Base-by-base conservation (phyloP, 805 yeast genomes). In the Cyberlindnera saturnus region DNA sequence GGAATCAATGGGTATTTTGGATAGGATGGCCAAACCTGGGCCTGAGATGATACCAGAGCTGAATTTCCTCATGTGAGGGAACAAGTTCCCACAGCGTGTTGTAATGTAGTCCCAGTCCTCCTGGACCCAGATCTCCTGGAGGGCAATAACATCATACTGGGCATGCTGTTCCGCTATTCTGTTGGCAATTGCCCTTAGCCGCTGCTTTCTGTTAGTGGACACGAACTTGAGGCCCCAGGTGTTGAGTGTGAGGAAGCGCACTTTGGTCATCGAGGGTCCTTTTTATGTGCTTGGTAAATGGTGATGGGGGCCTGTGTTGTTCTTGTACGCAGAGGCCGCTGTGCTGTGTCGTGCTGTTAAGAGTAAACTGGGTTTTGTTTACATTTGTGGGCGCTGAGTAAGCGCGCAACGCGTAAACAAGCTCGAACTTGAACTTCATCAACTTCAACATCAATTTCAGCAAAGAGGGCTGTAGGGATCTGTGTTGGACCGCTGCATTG, bases 41-140 rank as follows among this genome's bases (percentile, higher is more conserved):
- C 99, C 99, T 0, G 96, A 67, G 3, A 93, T 51, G 4, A 93
- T 86, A 0, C 98, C 99, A 3, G 95, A 75, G 45, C 77, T 78
- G 66, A 84, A 93, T 41, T 75, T 68, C 47, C 96, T 73, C 40
- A 78, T 62, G 60, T 77, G 81, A 0, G 91, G 90, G 52, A 74
- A 86, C 32, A 56, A 58, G 1, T 53, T 51, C 3, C 60, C 42
- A 45, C 89, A 76, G 6, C 59, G 61, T 3, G 50, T 46, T 15
- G 71, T 70, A 17, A 93, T 63, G 48, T 77, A 76, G 1, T 77
- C 74, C 90, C 90, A 90, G 61, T 93, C 99, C 38, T 75, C 79
- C 49, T 79, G 74, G 33, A 82, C 82, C 99, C 99, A 93, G 11
- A 93, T 73, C 59, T 93, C 99, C 61, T 93, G 99, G n/a, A 93